Percentiles rank a stretch among this genome's conserved stretches.
Conservation (phyloP, 352 stramenopile species). For the Albugo candida region DNA sequence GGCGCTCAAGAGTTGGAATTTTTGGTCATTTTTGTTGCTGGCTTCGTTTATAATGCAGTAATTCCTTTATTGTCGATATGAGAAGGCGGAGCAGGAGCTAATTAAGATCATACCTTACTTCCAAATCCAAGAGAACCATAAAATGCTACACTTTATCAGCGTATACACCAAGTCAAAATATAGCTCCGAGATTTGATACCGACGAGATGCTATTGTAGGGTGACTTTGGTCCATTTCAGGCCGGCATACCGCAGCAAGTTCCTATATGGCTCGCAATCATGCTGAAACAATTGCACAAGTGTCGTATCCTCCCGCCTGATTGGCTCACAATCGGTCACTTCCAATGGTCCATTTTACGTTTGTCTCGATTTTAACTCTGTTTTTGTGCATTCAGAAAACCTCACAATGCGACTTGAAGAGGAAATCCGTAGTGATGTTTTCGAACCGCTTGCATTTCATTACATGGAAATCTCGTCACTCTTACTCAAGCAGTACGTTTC, state of each 20-base stretch:
- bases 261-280: slow-evolving; percentile 79
- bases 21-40: too few relatives aligned
- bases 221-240: slow-evolving; percentile 77
- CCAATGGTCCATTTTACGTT: background rate
- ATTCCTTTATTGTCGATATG: too few relatives aligned
- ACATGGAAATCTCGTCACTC: slow-evolving; percentile 66
- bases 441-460: slow-evolving; percentile 72
- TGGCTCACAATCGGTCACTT: slow-evolving; percentile 61
- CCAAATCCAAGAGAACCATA: slow-evolving; percentile 51
- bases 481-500: slow-evolving; percentile 59
- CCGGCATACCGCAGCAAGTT: slow-evolving; percentile 62
- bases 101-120: slow-evolving; percentile 77
- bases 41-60: too few relatives aligned
- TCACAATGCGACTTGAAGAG: slow-evolving; percentile 32
- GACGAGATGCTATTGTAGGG: slow-evolving; percentile 15
- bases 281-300: slow-evolving; percentile 80
- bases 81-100: slow-evolving; percentile 69
- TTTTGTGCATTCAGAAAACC: slow-evolving; percentile 18
- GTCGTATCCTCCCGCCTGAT: slow-evolving; percentile 50
- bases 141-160: slow-evolving; percentile 62
- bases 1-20: too few relatives aligned
- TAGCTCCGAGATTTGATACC: background rate
- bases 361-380: background rate
- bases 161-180: slow-evolving; percentile 12
- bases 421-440: slow-evolving; percentile 60